These are phyloP conservation scores for Sphagnurus paluster DNA, from an alignment of 1,284 basidiomycete species.

Conservation along the genomic window DNA sequence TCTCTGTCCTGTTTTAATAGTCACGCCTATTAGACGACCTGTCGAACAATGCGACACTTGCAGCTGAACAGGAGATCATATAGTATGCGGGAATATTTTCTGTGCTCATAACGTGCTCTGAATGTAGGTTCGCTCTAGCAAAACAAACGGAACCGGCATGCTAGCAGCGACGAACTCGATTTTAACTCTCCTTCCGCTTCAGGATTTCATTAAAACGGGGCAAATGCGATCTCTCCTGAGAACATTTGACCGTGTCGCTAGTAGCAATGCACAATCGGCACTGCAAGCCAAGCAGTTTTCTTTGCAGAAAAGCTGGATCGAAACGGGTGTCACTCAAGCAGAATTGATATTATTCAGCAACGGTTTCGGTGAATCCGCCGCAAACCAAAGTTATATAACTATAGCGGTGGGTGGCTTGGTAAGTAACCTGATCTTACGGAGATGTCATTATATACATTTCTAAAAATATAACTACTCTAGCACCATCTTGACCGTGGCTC, in stretches of 20 bases:
- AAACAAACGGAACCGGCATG: background rate
- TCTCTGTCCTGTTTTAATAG: background rate
- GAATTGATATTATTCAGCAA: background rate
- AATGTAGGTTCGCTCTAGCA: no score
- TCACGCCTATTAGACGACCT: background rate
- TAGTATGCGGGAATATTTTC: background rate
- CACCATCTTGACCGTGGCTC: background rate
- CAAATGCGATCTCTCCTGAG: background rate
- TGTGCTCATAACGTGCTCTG: no score
- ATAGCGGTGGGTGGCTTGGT: background rate
- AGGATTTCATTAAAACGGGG: background rate
- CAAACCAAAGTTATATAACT: background rate
- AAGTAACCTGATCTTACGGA: background rate
- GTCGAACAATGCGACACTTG: conserved; percentile 4
- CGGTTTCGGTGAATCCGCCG: background rate
- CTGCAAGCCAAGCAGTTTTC: background rate
- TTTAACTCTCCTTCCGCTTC: background rate
- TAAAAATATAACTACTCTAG: background rate
- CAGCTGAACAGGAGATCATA: background rate
- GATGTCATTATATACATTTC: background rate
- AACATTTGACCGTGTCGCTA: background rate
- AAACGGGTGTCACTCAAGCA: background rate
- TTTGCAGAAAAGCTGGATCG: background rate
- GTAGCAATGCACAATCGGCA: background rate
- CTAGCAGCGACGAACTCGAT: background rate